Conservation (phyloP, 2,329 filamentous ascomycete species). For the Aspergillus glaucus region DNA sequence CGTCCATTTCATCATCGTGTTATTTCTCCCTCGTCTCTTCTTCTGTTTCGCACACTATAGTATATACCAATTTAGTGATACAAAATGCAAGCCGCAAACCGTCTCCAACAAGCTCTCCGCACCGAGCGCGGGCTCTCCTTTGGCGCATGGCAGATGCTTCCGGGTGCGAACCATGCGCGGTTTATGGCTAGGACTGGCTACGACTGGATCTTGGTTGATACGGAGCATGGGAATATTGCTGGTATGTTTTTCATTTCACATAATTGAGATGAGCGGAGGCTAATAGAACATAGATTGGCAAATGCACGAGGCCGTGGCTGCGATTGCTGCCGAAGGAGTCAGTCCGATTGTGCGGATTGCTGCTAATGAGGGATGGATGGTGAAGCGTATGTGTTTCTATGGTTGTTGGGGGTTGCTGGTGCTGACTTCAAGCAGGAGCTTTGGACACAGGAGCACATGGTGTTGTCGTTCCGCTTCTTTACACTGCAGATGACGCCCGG, state of each 20-base stretch:
- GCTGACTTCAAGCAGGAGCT: conserved; percentile 33
- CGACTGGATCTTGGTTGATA: conserved; percentile 51
- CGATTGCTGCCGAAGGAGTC: conserved; percentile 36
- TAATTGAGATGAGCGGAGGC: neutral
- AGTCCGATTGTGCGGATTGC: conserved; percentile 45
- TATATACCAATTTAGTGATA: neutral
- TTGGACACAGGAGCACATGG: conserved; percentile 56
- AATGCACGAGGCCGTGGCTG: conserved; percentile 52
- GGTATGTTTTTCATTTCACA: conserved; percentile 26
- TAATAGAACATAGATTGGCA: conserved; percentile 20
- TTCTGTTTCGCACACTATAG: neutral
- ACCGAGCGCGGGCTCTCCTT: conserved; percentile 44
- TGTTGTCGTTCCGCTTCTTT: conserved; percentile 49
- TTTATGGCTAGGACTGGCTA: conserved; percentile 48
- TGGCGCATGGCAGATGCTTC: conserved; percentile 55
- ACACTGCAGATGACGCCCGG: conserved; percentile 48
- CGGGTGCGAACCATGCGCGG: conserved; percentile 49
- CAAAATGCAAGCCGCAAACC: conserved; percentile 49
- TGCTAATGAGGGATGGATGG: conserved; percentile 56
- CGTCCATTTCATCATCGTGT: neutral
- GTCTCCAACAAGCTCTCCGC: conserved; percentile 46
- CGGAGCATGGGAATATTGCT: conserved; percentile 52
- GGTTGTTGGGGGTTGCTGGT: neutral
- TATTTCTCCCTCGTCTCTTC: neutral
- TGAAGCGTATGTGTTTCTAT: conserved; percentile 42